phyloP scores from a whole-genome alignment of 2,329 filamentous ascomycete genomes.

The Chrysoporthe austroafricana region DNA sequence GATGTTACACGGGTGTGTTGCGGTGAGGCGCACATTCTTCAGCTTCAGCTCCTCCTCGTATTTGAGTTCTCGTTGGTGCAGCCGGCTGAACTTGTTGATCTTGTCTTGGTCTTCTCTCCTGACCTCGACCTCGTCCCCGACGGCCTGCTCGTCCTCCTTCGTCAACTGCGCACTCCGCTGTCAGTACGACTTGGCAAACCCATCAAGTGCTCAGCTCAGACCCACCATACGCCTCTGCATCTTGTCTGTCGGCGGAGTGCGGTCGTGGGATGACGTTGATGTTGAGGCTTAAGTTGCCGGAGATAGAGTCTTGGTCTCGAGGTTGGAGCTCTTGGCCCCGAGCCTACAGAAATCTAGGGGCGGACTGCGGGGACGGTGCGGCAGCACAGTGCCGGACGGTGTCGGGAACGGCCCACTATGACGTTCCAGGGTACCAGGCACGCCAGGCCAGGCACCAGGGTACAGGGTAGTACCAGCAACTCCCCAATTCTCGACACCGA shows the following conservation, averaged over 20 bases:
- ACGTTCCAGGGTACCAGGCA: slow-evolving; percentile 7
- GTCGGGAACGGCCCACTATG: slow-evolving; percentile 6
- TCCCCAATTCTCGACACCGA: slow-evolving; percentile 18
- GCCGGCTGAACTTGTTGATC: slow-evolving; percentile 95
- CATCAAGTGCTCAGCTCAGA: not conserved
- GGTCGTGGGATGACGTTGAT: not conserved
- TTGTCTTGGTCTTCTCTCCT: slow-evolving; percentile 97
- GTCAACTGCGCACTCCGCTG: slow-evolving; percentile 66
- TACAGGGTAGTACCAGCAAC: too few species aligned
- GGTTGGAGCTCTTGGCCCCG: slow-evolving; percentile 4
- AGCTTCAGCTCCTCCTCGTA: slow-evolving; percentile 79
- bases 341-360: not conserved
- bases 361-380: slow-evolving; percentile 27
- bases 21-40: slow-evolving; percentile 68
- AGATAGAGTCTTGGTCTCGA: not conserved
- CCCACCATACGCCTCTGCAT: slow-evolving; percentile 65
- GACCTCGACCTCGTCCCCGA: slow-evolving; percentile 85
- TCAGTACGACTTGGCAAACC: slow-evolving; percentile 23
- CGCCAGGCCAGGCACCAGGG: too few species aligned
- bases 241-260: slow-evolving; percentile 28
- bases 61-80: slow-evolving; percentile 82
- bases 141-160: slow-evolving; percentile 85
- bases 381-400: slow-evolving; percentile 6
- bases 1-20: not conserved
- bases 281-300: slow-evolving; percentile 3